Percentiles rank a stretch among this genome's conserved stretches.
Evolutionary conservation across 1,139 yeast species (phyloP).

Genomic region (Suhomyces atakaporum): DNA sequence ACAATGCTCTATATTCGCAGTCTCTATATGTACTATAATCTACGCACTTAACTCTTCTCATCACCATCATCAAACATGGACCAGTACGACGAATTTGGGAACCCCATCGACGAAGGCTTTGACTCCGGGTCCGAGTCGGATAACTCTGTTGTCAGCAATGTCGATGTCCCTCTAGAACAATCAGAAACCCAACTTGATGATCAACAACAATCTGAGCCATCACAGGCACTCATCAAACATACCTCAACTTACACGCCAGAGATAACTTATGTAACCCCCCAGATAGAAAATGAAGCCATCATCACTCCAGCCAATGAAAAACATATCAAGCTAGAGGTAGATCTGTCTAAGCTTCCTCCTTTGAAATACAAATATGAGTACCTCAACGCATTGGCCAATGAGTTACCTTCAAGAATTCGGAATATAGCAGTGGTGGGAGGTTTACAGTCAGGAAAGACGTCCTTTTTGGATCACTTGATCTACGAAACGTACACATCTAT

Average conservation of each 20-base stretch:
- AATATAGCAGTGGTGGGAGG: slow-evolving; percentile 85
- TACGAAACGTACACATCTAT: slow-evolving; percentile 55
- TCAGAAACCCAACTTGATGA: neutral
- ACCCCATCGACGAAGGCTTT: slow-evolving; percentile 57
- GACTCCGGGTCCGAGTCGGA: slow-evolving; percentile 47
- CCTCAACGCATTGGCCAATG: slow-evolving; percentile 47
- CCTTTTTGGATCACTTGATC: slow-evolving; percentile 70
- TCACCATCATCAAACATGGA: slow-evolving; percentile 19
- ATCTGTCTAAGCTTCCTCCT: slow-evolving; percentile 46
- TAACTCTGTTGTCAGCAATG: slow-evolving; percentile 3
- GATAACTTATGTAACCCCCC: slow-evolving; percentile 8
- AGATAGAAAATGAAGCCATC: slow-evolving; percentile 55
- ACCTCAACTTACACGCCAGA: slow-evolving; percentile 2
- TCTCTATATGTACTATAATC: slow-evolving; percentile 9
- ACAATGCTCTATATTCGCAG: too few species aligned
- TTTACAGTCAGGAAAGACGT: slow-evolving; percentile 85
- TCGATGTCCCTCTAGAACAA: neutral
- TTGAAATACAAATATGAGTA: slow-evolving; percentile 66
- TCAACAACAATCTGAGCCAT: neutral
- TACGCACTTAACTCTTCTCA: slow-evolving; percentile 5
- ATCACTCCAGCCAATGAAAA: slow-evolving; percentile 55
- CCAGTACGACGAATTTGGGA: slow-evolving; percentile 84
- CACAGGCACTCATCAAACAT: slow-evolving; percentile 8
- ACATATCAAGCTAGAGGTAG: slow-evolving; percentile 48
- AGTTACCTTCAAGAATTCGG: slow-evolving; percentile 65